Evolutionary conservation across 106 monocot genomes (phyloP).

Genomic region (Allium sativum): DNA sequence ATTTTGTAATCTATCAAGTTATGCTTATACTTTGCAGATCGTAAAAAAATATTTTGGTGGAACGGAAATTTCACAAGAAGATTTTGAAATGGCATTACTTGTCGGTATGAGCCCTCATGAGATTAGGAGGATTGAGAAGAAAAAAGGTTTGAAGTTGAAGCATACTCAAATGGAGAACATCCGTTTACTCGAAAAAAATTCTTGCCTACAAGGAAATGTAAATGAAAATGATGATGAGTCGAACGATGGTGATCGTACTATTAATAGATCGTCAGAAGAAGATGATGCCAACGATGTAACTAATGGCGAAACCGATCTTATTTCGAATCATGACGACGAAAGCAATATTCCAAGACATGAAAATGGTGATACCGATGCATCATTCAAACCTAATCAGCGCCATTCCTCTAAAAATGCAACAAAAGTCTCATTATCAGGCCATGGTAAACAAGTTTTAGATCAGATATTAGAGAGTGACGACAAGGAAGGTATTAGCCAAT

Average conservation of each 20-base stretch:
- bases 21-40: conserved; percentile 24
- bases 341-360: conserved; percentile 8
- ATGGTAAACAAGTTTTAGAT: conserved; percentile 88
- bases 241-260: not conserved
- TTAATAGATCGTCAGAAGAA: conserved; percentile 14
- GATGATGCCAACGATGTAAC: not conserved
- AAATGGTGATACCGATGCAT: not conserved
- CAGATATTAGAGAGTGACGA: conserved; percentile 47
- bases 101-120: conserved; percentile 92
- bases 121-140: conserved; percentile 65
- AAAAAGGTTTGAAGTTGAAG: conserved; percentile 47
- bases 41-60: conserved; percentile 83
- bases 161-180: conserved; percentile 5
- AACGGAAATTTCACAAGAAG: conserved; percentile 54
- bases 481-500: conserved; percentile 62
- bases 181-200: conserved; percentile 7
- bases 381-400: conserved; percentile 8
- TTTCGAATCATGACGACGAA: conserved; percentile 6
- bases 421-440: conserved; percentile 69
- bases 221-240: conserved; percentile 7
- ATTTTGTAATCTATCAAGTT: not conserved
- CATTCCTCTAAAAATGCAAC: conserved; percentile 27
- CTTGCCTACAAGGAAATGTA: conserved; percentile 7
- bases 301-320: conserved; percentile 10
- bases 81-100: conserved; percentile 74